These are phyloP conservation scores for Novymonas esmeraldas DNA, from an alignment of 208 protist genomes.

Conservation along the genomic window DNA sequence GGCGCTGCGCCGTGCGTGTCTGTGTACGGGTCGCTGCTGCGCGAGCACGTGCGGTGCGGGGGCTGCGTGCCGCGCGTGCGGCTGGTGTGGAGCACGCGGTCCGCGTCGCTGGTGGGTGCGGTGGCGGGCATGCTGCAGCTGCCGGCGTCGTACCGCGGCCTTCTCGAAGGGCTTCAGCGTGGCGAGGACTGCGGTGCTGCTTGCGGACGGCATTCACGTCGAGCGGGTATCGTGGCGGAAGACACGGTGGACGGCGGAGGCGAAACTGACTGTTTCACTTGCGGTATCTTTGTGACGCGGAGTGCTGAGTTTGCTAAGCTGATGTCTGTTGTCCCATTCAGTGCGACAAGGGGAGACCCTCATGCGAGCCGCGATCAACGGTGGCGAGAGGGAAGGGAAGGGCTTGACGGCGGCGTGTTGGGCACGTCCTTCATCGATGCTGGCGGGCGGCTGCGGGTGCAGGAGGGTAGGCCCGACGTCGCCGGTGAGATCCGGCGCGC, in stretches of 20 bases:
- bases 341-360: too few species aligned
- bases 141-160: slow-evolving; percentile 10
- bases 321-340: too few species aligned
- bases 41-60: not conserved
- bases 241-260: too few species aligned
- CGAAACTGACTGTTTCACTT: not conserved
- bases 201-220: too few species aligned
- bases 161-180: too few species aligned
- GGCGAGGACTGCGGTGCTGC: too few species aligned
- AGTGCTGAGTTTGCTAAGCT: not conserved
- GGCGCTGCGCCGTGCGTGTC: too few species aligned
- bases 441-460: slow-evolving; percentile 1
- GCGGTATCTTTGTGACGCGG: slow-evolving; percentile 3
- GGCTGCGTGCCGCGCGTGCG: slow-evolving; percentile 12
- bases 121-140: slow-evolving; percentile 24
- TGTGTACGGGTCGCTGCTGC: slow-evolving; percentile 10
- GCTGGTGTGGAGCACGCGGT: slow-evolving; percentile 26
- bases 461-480: slow-evolving; percentile 21
- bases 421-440: too few species aligned
- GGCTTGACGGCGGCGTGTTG: too few species aligned
- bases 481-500: slow-evolving; percentile 4
- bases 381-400: too few species aligned
- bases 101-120: slow-evolving; percentile 10
- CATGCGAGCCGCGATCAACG: too few species aligned
- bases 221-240: too few species aligned